These are phyloP conservation scores for Zygosaccharomyces siamensis DNA, from an alignment of 805 yeast species.

Conservation along the genomic window DNA sequence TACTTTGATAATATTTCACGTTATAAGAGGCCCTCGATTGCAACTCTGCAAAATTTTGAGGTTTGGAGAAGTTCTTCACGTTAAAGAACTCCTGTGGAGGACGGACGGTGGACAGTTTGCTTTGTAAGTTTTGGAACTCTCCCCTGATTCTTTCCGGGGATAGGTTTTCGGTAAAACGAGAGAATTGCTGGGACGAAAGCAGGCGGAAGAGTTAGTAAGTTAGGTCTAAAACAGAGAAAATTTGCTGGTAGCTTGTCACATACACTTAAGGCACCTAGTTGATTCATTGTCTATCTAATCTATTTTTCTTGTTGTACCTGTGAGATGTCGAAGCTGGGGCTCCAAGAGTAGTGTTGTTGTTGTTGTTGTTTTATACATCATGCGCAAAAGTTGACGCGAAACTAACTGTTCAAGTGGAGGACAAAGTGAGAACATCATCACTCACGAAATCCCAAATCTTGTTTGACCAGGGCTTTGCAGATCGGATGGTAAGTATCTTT, in stretches of 20 bases:
- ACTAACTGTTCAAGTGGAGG: background rate
- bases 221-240: background rate
- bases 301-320: background rate
- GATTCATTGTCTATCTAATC: conserved; percentile 11
- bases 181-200: conserved; percentile 21
- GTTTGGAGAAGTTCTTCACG: conserved; percentile 82
- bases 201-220: background rate
- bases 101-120: conserved; percentile 64
- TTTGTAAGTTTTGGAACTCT: conserved; percentile 52
- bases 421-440: background rate
- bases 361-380: background rate
- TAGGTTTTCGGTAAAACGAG: conserved; percentile 30
- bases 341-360: conserved; percentile 3
- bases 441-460: conserved; percentile 55
- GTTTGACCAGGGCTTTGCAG: conserved; percentile 74
- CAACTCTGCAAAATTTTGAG: conserved; percentile 80
- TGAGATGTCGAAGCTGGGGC: background rate
- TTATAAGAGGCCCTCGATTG: conserved; percentile 87
- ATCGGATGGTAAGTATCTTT: conserved; percentile 75
- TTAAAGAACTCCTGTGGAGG: conserved; percentile 95
- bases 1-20: conserved; percentile 79
- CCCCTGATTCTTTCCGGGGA: conserved; percentile 35
- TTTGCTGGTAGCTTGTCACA: background rate
- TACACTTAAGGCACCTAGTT: conserved; percentile 17
- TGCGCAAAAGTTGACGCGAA: conserved; percentile 10